Conservation (phyloP, 1,284 basidiomycete genomes). For the Ceratobasidium theobromae region DNA sequence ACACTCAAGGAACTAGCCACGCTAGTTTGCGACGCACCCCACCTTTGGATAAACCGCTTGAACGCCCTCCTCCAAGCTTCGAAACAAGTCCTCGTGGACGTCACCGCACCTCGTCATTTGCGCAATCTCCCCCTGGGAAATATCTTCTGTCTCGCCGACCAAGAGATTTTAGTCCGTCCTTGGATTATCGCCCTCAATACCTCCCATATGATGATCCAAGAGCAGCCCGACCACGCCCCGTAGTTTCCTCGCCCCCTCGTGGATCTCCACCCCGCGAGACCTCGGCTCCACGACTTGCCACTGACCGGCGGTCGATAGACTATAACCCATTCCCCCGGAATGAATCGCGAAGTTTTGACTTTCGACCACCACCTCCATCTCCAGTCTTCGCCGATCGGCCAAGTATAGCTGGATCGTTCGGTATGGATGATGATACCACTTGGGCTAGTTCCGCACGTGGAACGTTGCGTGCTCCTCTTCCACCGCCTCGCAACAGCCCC, state of each 20-base stretch:
- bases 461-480: neutral
- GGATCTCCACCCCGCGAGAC: conserved; percentile 28
- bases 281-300: neutral
- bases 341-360: conserved; percentile 22
- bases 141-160: neutral
- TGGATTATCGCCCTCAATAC: conserved; percentile 21
- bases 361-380: conserved; percentile 4
- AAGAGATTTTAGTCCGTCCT: conserved; percentile 13
- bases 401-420: conserved; percentile 4
- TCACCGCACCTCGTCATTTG: neutral
- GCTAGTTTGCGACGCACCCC: neutral
- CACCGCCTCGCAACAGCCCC: conserved; percentile 14
- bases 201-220: conserved; percentile 24
- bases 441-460: conserved; percentile 11
- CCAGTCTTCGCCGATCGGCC: conserved; percentile 9
- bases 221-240: conserved; percentile 14
- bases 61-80: neutral
- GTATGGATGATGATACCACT: neutral
- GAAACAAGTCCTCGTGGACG: conserved; percentile 20
- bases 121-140: conserved; percentile 1
- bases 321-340: conserved; percentile 6
- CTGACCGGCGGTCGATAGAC: conserved; percentile 2
- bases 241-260: conserved; percentile 27
- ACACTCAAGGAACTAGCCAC: neutral
- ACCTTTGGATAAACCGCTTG: neutral